phyloP scores from a whole-genome alignment of 2,329 filamentous ascomycete species.

The Aspergillus tanneri region DNA sequence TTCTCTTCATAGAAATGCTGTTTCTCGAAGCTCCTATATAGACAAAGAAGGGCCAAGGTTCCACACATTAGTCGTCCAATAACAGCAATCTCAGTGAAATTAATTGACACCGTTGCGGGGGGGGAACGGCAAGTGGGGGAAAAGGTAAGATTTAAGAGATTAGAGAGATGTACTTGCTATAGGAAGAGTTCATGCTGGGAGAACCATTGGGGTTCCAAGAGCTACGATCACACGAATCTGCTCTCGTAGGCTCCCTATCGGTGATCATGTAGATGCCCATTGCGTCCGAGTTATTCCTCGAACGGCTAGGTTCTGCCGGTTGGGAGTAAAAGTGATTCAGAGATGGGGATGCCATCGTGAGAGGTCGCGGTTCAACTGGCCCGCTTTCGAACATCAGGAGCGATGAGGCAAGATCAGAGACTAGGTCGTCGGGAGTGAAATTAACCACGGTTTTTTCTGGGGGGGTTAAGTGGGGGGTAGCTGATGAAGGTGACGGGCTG shows the following conservation, averaged over 20 bases:
- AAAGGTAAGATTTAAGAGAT: constrained; percentile 1
- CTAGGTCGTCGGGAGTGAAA: background rate
- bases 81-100: background rate
- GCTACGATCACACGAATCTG: constrained; percentile 19
- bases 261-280: constrained; percentile 39
- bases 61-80: constrained; percentile 19
- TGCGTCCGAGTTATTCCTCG: constrained; percentile 36
- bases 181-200: constrained; percentile 17
- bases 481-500: background rate
- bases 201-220: constrained; percentile 34
- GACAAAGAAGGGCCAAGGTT: constrained; percentile 1
- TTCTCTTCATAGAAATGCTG: constrained; percentile 60
- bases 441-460: background rate
- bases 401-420: constrained; percentile 1
- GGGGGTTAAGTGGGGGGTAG: background rate
- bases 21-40: constrained; percentile 34
- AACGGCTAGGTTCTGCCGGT: constrained; percentile 27
- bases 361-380: constrained; percentile 23
- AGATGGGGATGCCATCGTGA: constrained; percentile 21
- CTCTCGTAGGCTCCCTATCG: constrained; percentile 29
- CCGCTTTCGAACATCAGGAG: constrained; percentile 21
- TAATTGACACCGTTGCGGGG: background rate
- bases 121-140: background rate
- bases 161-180: constrained; percentile 25
- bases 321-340: constrained; percentile 26